These are phyloP conservation scores for Microascus cirrosus DNA, from an alignment of 2,329 filamentous ascomycete genomes.

Conservation along the genomic window DNA sequence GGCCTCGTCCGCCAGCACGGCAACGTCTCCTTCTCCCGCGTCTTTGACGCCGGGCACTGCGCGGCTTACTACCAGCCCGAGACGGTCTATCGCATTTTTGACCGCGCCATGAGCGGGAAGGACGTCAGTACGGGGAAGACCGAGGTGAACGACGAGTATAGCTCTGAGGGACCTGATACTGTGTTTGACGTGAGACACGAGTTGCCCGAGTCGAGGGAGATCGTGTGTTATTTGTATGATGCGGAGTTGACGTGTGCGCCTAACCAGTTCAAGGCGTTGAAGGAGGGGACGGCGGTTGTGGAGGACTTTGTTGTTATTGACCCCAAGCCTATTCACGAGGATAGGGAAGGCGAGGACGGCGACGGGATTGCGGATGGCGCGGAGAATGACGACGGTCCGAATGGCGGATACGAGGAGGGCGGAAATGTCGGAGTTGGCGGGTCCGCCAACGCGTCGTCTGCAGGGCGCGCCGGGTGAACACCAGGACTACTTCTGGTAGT, in stretches of 20 bases:
- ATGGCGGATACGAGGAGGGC: no score
- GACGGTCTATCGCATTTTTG: slow-evolving; percentile 48
- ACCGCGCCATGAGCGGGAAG: slow-evolving; percentile 44
- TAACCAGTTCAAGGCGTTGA: slow-evolving; percentile 1
- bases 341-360: background rate
- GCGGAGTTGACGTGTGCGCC: background rate
- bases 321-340: background rate
- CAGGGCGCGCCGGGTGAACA: no score
- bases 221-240: background rate
- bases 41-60: slow-evolving; percentile 57
- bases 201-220: background rate
- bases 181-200: background rate
- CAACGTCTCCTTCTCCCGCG: slow-evolving; percentile 57
- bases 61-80: slow-evolving; percentile 51
- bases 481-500: no score
- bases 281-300: background rate
- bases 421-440: no score
- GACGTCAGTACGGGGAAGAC: slow-evolving; percentile 43
- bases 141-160: slow-evolving; percentile 31
- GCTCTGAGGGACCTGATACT: background rate
- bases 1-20: slow-evolving; percentile 68
- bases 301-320: slow-evolving; percentile 17
- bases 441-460: no score
- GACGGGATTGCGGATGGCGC: no score
- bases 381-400: no score